Conservation (phyloP, 2,329 filamentous ascomycete genomes). For the Ophiostoma piceae region DNA sequence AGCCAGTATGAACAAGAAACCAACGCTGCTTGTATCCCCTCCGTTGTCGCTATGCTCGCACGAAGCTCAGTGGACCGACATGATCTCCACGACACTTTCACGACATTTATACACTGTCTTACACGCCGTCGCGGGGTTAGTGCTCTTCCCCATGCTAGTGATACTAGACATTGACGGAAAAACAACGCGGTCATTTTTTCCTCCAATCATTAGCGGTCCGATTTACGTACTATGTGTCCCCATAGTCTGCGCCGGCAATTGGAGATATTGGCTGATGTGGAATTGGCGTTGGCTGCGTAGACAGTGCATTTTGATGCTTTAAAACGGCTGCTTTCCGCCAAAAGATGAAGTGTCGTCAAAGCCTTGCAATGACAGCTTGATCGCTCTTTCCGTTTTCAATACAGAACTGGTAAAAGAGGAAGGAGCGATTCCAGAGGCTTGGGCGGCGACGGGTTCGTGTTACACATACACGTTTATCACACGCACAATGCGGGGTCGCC, state of each 20-base stretch:
- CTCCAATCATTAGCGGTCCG: slow-evolving; percentile 20
- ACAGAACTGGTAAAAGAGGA: not conserved
- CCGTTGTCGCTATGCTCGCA: not conserved
- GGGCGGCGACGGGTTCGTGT: not conserved
- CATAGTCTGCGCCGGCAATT: not conserved
- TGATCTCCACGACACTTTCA: not conserved
- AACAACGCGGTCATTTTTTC: slow-evolving; percentile 18
- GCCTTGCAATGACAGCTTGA: not conserved
- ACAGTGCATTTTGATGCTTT: not conserved
- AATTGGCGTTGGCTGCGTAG: not conserved
- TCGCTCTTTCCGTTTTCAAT: not conserved
- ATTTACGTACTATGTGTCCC: not conserved
- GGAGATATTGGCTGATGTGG: not conserved
- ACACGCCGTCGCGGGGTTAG: slow-evolving; percentile 6
- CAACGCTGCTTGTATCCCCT: not conserved
- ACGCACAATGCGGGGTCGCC: slow-evolving; percentile 9
- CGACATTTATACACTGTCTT: slow-evolving; percentile 7
- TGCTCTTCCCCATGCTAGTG: not conserved
- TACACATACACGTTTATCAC: slow-evolving; percentile 12
- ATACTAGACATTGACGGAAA: not conserved
- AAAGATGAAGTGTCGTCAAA: not conserved
- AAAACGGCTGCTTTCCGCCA: not conserved
- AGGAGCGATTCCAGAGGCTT: not conserved
- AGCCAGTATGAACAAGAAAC: no score
- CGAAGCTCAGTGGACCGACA: not conserved